Evolutionary conservation across 2,329 filamentous ascomycete genomes (phyloP), one percentile per base, ranked within the genome.

Genomic region (Cytospora chrysosperma): DNA sequence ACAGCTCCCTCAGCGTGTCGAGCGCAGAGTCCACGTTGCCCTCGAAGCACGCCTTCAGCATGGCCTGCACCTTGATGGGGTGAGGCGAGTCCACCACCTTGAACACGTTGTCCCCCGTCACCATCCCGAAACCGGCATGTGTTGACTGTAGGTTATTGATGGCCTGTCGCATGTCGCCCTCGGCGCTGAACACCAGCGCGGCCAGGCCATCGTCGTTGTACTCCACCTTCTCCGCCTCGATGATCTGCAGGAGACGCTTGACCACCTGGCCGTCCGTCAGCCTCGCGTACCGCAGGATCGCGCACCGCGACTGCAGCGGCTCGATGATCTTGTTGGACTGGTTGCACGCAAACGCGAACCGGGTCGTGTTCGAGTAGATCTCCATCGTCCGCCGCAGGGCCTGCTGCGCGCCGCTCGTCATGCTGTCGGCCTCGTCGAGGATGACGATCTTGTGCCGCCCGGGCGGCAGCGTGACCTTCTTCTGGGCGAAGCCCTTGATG

Each of bases 251-350:
- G 66, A 99, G 77, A 49, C 95, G 86, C 79, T 94, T 93, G 58
- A 97, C 92, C 28, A 99, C 88, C 75, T 99, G 94, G 15, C 86
- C 89, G 74, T 99, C 95, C 2, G 94, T 97, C 68, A 99, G 83
- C 62, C 94, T 89, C 34, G 93, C 89, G 77, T 97, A 99, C 65
- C 95, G 89, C 61, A 99, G 85, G 73, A 99, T 98, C 24, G 95
- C 95, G 75, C 95, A 99, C 71, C 95, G 88, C 21, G 93, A 97
- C 76, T 99, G 95, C 58, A 99, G 82, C n/a, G 95, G 95, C 77
- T 99, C 95, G 76, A 99, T 99, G 74, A 99, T 98, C 79, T 98
- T 99, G 81, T 98, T 99, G 67, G 91, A 95, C 80, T 97, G 92
- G 76, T 99, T 99, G 82, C 95, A 99, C 2, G 95, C 95, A 72